Percentiles rank a stretch among this genome's conserved stretches.
Evolutionary conservation across 192 early-diverging fungal genomes (phyloP).

Genomic region (Backusella circina): DNA sequence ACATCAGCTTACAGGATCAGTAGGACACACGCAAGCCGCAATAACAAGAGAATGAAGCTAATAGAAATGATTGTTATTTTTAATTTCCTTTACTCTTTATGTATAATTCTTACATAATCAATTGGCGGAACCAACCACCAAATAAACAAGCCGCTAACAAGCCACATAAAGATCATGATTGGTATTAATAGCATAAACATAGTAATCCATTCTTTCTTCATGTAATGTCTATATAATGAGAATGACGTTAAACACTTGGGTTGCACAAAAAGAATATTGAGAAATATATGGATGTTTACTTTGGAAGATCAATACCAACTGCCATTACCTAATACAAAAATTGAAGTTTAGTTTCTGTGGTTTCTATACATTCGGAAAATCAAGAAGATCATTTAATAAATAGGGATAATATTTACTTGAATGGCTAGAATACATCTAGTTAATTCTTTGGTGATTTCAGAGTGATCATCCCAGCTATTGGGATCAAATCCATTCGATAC

Average conservation of each 20-base stretch:
- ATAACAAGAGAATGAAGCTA: constrained; percentile 74
- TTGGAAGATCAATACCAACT: constrained; percentile 77
- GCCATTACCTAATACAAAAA: constrained; percentile 66
- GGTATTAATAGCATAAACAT: constrained; percentile 74
- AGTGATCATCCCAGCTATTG: constrained; percentile 41
- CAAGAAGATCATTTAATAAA: background rate
- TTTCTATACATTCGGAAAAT: background rate
- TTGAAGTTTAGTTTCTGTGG: background rate
- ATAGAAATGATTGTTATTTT: background rate
- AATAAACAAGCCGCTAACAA: constrained; percentile 61
- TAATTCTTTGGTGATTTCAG: constrained; percentile 64
- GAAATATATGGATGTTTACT: constrained; percentile 38
- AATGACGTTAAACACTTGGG: background rate
- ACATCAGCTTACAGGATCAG: constrained; percentile 73
- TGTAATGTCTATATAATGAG: constrained; percentile 29
- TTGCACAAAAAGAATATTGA: background rate
- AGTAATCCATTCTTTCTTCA: constrained; percentile 56
- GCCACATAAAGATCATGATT: constrained; percentile 80
- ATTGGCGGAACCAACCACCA: constrained; percentile 56
- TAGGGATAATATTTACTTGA: constrained; percentile 43
- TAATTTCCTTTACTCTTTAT: background rate
- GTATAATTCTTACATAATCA: constrained; percentile 41
- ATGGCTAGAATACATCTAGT: constrained; percentile 79
- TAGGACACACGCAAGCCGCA: constrained; percentile 83
- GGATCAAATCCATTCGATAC: constrained; percentile 72